These are phyloP conservation scores for Russula compacta DNA, from an alignment of 768 basidiomycete genomes.

Conservation along the genomic window DNA sequence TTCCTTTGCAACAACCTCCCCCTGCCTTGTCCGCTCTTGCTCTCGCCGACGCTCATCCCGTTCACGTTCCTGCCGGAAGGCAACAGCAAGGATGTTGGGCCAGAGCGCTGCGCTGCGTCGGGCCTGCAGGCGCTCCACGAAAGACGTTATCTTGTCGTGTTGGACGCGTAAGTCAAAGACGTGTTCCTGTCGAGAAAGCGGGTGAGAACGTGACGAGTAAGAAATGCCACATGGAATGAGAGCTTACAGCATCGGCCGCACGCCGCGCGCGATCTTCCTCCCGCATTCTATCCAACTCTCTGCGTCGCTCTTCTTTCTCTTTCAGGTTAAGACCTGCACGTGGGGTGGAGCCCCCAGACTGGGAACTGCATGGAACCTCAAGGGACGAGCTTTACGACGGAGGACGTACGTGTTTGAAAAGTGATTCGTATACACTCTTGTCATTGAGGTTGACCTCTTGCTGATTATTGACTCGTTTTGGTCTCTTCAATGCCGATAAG, in stretches of 20 bases:
- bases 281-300: slow-evolving; percentile 24
- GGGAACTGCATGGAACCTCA: not conserved
- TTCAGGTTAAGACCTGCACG: slow-evolving; percentile 22
- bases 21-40: slow-evolving; percentile 7
- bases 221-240: not conserved
- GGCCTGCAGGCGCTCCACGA: slow-evolving; percentile 19
- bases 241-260: slow-evolving; percentile 18
- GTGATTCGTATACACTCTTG: slow-evolving; percentile 19
- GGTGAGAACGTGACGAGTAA: not conserved
- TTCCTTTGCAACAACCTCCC: slow-evolving; percentile 1
- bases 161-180: slow-evolving; percentile 24
- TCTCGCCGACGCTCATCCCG: slow-evolving; percentile 14
- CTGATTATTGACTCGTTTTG: slow-evolving; percentile 13
- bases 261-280: slow-evolving; percentile 25
- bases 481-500: slow-evolving; percentile 15
- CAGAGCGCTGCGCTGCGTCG: slow-evolving; percentile 19
- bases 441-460: slow-evolving; percentile 22
- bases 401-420: slow-evolving; percentile 22
- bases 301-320: slow-evolving; percentile 23
- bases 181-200: slow-evolving; percentile 14
- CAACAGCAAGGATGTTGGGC: slow-evolving; percentile 20
- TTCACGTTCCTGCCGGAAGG: slow-evolving; percentile 20
- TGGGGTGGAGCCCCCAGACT: slow-evolving; percentile 19
- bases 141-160: slow-evolving; percentile 22
- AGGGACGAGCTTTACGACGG: not conserved